Evolutionary conservation across 2,329 filamentous ascomycete genomes (phyloP).

Genomic region (Penicillium sclerotiorum): DNA sequence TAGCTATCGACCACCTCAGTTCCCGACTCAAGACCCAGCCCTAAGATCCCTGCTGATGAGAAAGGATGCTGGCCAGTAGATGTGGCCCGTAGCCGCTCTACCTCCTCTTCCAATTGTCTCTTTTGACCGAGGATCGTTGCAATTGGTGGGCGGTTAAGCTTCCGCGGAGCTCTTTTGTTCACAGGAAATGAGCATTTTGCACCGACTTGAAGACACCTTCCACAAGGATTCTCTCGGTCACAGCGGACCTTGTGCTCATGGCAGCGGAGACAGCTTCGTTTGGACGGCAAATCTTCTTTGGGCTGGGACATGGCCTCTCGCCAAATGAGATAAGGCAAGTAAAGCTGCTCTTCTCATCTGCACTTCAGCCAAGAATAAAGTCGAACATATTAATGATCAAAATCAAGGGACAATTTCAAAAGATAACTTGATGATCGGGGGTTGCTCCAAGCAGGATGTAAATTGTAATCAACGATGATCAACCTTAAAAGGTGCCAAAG

Average conservation of each 20-base stretch:
- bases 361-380: too few relatives aligned
- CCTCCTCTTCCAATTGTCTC: conserved; percentile 21
- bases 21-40: not conserved
- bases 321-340: not conserved
- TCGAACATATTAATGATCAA: too few relatives aligned
- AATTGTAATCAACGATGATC: too few relatives aligned
- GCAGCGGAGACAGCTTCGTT: conserved; percentile 33
- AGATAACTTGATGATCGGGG: too few relatives aligned
- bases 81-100: conserved; percentile 13
- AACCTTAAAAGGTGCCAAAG: too few relatives aligned
- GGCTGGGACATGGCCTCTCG: not conserved
- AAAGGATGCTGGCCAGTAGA: not conserved
- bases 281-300: too few relatives aligned
- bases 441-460: too few relatives aligned
- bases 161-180: conserved; percentile 20
- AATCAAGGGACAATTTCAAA: too few relatives aligned
- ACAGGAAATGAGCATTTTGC: conserved; percentile 20
- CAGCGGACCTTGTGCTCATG: conserved; percentile 37
- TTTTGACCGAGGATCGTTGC: conserved; percentile 18
- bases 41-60: not conserved
- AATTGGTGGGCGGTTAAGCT: conserved; percentile 22
- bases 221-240: conserved; percentile 34
- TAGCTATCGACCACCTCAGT: not conserved
- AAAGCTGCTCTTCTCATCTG: too few relatives aligned
- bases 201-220: conserved; percentile 14